Evolutionary conservation across 2,329 filamentous ascomycete genomes (phyloP).

Genomic region (Fusarium duplospermum): DNA sequence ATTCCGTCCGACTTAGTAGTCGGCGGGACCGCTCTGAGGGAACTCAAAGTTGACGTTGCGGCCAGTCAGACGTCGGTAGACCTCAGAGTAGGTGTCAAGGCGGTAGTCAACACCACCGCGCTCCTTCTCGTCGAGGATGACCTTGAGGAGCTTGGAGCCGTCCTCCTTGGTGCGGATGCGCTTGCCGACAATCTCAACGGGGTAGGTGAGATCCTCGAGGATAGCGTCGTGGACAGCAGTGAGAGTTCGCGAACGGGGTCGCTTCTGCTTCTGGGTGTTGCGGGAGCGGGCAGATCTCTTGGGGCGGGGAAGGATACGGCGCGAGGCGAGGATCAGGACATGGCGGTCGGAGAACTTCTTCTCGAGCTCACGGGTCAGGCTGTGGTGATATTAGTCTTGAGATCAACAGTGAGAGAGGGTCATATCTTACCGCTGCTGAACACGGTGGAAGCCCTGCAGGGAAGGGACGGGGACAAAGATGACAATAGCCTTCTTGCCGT

Average conservation of each 20-base stretch:
- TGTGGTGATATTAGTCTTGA: constrained; percentile 50
- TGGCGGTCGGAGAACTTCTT: constrained; percentile 99
- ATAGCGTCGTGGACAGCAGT: constrained; percentile 99
- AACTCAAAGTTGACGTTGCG: constrained; percentile 99
- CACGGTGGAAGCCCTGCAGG: constrained; percentile 98
- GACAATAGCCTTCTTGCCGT: constrained; percentile 99
- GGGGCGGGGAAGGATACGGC: constrained; percentile 97
- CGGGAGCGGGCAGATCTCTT: constrained; percentile 98
- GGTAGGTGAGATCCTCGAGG: constrained; percentile 97
- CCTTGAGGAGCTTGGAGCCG: constrained; percentile 98
- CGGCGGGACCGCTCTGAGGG: constrained; percentile 82
- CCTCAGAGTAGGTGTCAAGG: constrained; percentile 99
- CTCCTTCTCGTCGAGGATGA: constrained; percentile 99
- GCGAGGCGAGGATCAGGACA: constrained; percentile 98
- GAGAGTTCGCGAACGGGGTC: constrained; percentile 95
- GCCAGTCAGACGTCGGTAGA: constrained; percentile 98
- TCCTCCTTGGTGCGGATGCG: constrained; percentile 98
- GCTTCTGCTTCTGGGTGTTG: constrained; percentile 98
- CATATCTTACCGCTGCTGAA: constrained; percentile 94
- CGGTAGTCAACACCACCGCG: constrained; percentile 98
- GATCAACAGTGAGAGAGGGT: no score
- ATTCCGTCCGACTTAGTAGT: constrained; percentile 74
- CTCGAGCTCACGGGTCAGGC: constrained; percentile 99
- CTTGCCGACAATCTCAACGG: constrained; percentile 99
- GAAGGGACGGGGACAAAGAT: constrained; percentile 99